phyloP scores from a whole-genome alignment of 2,329 filamentous ascomycete species.

The Talaromyces sp. region DNA sequence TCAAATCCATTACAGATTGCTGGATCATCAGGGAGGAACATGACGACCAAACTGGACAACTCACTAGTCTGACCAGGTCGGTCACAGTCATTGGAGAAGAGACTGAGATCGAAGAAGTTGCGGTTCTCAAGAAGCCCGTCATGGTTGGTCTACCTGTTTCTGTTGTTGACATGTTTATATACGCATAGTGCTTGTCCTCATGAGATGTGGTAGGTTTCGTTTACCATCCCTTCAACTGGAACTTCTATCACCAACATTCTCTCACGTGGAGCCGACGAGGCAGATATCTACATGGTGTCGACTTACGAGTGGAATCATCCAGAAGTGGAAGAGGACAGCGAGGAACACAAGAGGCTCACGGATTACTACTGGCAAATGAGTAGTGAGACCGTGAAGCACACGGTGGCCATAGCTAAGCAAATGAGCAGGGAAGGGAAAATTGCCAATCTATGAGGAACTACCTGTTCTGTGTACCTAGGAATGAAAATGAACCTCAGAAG shows the following conservation, averaged over 20 bases:
- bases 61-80: slow-evolving; percentile 1
- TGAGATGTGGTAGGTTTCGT: background rate
- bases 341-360: slow-evolving; percentile 3
- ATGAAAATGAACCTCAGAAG: too few relatives aligned
- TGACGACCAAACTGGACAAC: background rate
- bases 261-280: slow-evolving; percentile 1
- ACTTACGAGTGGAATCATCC: slow-evolving; percentile 13
- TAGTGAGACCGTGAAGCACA: slow-evolving; percentile 7
- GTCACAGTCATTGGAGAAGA: background rate
- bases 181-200: background rate
- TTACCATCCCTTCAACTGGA: slow-evolving; percentile 2
- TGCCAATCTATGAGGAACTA: slow-evolving; percentile 47
- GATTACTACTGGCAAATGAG: slow-evolving; percentile 5
- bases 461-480: background rate
- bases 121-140: slow-evolving; percentile 10
- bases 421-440: slow-evolving; percentile 1
- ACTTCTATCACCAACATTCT: slow-evolving; percentile 8
- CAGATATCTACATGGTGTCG: slow-evolving; percentile 10
- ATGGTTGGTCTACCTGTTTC: background rate
- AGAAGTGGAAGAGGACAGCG: slow-evolving; percentile 4
- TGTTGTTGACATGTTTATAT: background rate
- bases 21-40: slow-evolving; percentile 4
- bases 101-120: slow-evolving; percentile 8
- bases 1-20: slow-evolving; percentile 6
- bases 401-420: slow-evolving; percentile 2